phyloP scores from a whole-genome alignment of 306 rosid species.

The Castanea sativa region DNA sequence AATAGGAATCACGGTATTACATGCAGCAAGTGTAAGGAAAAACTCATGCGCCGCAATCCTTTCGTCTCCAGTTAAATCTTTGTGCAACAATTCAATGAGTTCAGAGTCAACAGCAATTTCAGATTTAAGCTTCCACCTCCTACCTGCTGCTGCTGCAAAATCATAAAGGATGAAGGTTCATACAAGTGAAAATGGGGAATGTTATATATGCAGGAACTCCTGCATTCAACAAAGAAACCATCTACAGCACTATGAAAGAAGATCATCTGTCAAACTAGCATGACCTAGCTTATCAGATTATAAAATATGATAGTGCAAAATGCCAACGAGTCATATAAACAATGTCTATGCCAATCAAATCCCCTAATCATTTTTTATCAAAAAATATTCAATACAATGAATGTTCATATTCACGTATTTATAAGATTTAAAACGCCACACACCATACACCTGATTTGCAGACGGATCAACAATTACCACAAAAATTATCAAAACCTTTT shows the following conservation, averaged over 20 bases:
- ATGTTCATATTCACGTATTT: background rate
- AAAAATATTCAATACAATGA: background rate
- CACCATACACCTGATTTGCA: background rate
- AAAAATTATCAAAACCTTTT: background rate
- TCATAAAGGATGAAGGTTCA: conserved; percentile 8
- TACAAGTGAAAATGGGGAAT: background rate
- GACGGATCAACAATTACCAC: background rate
- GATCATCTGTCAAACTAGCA: background rate
- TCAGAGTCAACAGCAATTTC: conserved; percentile 64
- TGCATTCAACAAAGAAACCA: background rate
- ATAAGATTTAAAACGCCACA: background rate
- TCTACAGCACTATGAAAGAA: background rate
- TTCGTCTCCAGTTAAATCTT: conserved; percentile 47
- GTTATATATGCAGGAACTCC: conserved; percentile 10
- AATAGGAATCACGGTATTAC: conserved; percentile 93
- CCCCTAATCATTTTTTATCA: background rate
- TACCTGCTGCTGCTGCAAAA: conserved; percentile 35
- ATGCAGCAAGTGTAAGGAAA: conserved; percentile 94
- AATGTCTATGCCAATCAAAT: background rate
- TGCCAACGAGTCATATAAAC: background rate
- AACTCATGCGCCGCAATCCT: conserved; percentile 75
- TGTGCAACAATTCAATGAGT: conserved; percentile 53
- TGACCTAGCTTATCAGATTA: background rate
- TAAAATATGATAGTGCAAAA: background rate
- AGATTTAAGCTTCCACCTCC: conserved; percentile 74